Percentiles rank a stretch among this genome's conserved stretches.
These are phyloP conservation scores for Neodidymelliopsis sp. DNA, from an alignment of 2,329 filamentous ascomycete genomes.

Conservation along the genomic window DNA sequence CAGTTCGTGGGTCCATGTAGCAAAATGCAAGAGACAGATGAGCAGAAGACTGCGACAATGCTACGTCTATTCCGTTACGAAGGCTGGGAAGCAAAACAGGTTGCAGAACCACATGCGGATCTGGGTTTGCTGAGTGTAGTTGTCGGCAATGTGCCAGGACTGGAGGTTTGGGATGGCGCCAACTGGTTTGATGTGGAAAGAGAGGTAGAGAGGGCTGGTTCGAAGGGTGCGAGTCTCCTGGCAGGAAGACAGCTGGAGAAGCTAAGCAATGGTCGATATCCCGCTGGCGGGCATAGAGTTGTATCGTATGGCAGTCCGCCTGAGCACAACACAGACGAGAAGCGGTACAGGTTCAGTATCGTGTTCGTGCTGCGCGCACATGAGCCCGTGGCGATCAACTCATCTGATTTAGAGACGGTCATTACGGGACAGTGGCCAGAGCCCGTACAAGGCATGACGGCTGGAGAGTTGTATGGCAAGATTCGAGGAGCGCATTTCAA, in stretches of 20 bases:
- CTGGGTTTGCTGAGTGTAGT: constrained; percentile 45
- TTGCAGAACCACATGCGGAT: constrained; percentile 49
- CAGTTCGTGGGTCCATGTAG: constrained; percentile 39
- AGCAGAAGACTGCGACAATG: constrained; percentile 45
- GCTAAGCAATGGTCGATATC: constrained; percentile 38
- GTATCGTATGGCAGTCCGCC: constrained; percentile 38
- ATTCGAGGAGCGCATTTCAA: constrained; percentile 46
- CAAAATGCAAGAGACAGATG: constrained; percentile 28
- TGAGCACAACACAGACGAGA: neutral
- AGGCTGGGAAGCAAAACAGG: constrained; percentile 43
- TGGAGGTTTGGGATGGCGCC: constrained; percentile 45
- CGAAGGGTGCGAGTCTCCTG: constrained; percentile 36
- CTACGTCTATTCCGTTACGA: constrained; percentile 48
- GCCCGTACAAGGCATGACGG: constrained; percentile 36
- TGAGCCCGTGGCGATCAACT: constrained; percentile 36
- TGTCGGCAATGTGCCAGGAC: constrained; percentile 45
- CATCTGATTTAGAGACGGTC: constrained; percentile 33
- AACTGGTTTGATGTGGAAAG: constrained; percentile 40
- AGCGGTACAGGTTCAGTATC: constrained; percentile 44
- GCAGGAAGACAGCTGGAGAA: constrained; percentile 42
- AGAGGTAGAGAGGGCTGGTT: constrained; percentile 24
- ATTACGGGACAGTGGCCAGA: constrained; percentile 41
- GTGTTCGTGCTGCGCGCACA: constrained; percentile 49
- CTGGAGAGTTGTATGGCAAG: constrained; percentile 41
- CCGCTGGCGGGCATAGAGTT: constrained; percentile 46